phyloP scores from a whole-genome alignment of 208 protist species.

The Acanthamoeba castellanii region DNA sequence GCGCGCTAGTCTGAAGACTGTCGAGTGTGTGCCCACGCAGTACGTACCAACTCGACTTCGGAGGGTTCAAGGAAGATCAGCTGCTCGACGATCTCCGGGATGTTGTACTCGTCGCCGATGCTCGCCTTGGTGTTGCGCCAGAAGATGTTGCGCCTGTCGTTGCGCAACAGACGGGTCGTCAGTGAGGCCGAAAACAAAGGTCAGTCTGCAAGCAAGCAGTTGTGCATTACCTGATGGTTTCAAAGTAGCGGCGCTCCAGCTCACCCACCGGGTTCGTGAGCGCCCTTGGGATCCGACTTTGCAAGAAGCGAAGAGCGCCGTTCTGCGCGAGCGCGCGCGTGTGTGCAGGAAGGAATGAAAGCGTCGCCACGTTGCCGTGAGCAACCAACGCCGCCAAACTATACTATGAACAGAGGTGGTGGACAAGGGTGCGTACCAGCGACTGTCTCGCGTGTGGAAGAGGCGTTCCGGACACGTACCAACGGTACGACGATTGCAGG shows the following conservation, averaged over 20 bases:
- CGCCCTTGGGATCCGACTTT: neutral
- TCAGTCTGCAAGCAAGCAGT: too few relatives aligned
- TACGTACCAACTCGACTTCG: constrained; percentile 8
- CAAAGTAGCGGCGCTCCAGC: neutral
- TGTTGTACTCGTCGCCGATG: constrained; percentile 36
- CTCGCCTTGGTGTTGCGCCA: constrained; percentile 67
- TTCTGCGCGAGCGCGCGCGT: neutral
- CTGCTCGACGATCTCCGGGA: constrained; percentile 63
- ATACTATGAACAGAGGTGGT: neutral
- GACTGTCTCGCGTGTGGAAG: constrained; percentile 25
- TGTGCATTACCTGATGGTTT: neutral
- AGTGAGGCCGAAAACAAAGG: too few relatives aligned
- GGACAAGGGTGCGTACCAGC: neutral
- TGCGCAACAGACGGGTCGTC: too few relatives aligned
- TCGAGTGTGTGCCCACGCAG: neutral
- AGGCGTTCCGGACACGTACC: constrained; percentile 73
- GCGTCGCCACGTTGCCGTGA: neutral
- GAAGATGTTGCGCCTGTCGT: neutral
- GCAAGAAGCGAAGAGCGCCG: constrained; percentile 7
- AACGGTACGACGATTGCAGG: constrained; percentile 9
- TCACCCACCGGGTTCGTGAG: too few relatives aligned
- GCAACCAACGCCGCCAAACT: neutral
- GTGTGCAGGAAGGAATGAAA: neutral
- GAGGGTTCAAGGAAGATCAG: constrained; percentile 66
- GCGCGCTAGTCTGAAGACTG: too few relatives aligned